Conservation (phyloP, 148 eudicot species). For the Rhododendron molle region DNA sequence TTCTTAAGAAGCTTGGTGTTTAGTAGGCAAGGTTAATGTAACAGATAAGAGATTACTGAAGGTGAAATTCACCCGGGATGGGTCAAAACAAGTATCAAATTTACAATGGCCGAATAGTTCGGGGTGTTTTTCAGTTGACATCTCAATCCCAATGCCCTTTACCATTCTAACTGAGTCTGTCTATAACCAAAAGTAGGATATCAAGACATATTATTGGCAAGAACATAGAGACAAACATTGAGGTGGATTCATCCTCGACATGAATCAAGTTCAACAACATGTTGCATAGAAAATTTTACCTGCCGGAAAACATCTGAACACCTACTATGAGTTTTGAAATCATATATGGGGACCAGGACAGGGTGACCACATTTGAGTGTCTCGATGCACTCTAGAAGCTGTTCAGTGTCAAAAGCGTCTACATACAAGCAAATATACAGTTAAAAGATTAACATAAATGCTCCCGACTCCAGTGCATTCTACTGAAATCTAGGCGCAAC, state of each 20-base stretch:
- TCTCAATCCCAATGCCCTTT: not conserved
- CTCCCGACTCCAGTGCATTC: not conserved
- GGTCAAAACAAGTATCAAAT: not conserved
- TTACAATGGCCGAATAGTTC: not conserved
- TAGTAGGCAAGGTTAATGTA: not conserved
- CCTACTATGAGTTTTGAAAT: slow-evolving; percentile 87
- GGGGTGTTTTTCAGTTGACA: not conserved
- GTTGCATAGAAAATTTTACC: slow-evolving; percentile 33
- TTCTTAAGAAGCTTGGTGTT: not conserved
- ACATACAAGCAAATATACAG: slow-evolving; percentile 17
- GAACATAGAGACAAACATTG: not conserved
- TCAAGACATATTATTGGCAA: not conserved
- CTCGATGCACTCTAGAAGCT: slow-evolving; percentile 76
- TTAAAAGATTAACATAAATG: not conserved
- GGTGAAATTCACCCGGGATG: not conserved
- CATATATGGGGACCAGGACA: slow-evolving; percentile 88
- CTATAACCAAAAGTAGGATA: not conserved
- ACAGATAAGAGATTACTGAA: not conserved
- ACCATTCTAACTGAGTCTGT: too few species aligned
- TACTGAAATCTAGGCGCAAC: slow-evolving; percentile 2
- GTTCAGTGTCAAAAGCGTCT: slow-evolving; percentile 99
- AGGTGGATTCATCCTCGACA: not conserved
- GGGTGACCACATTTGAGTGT: slow-evolving; percentile 61
- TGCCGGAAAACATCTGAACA: slow-evolving; percentile 74
- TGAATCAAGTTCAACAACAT: not conserved